These are phyloP conservation scores for Geosiphon pyriformis DNA, from an alignment of 192 early-diverging fungal genomes.

Conservation along the genomic window DNA sequence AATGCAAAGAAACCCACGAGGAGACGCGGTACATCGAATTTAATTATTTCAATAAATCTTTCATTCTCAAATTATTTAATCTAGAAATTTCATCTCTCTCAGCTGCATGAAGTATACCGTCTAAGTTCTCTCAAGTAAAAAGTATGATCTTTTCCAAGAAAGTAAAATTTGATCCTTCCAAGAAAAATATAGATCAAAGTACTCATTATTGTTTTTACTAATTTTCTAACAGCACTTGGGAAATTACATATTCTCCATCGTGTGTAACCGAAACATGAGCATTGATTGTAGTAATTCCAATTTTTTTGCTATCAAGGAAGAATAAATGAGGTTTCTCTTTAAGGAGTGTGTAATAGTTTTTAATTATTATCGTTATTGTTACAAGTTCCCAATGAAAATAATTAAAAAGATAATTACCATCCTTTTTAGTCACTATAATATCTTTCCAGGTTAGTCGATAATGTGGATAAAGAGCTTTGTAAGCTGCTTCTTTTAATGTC, in stretches of 20 bases:
- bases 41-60: too few relatives aligned
- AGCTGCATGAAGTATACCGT: too few relatives aligned
- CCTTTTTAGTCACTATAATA: conserved; percentile 46
- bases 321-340: conserved; percentile 22
- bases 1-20: conserved; percentile 14
- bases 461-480: conserved; percentile 64
- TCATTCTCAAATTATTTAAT: too few relatives aligned
- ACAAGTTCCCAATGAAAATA: background rate
- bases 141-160: too few relatives aligned
- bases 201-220: too few relatives aligned
- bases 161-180: too few relatives aligned
- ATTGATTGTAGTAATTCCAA: conserved; percentile 29
- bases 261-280: conserved; percentile 66
- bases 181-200: too few relatives aligned
- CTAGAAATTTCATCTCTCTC: too few relatives aligned
- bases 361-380: conserved; percentile 35
- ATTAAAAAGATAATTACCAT: conserved; percentile 27
- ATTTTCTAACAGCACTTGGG: conserved; percentile 59
- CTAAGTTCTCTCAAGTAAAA: too few relatives aligned
- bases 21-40: conserved; percentile 23
- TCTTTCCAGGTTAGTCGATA: conserved; percentile 57
- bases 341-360: too few relatives aligned
- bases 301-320: conserved; percentile 33
- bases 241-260: conserved; percentile 71
- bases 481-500: conserved; percentile 69